Base-by-base conservation (phyloP, 2,329 filamentous ascomycete species). In the Leptographium radiaticola region DNA sequence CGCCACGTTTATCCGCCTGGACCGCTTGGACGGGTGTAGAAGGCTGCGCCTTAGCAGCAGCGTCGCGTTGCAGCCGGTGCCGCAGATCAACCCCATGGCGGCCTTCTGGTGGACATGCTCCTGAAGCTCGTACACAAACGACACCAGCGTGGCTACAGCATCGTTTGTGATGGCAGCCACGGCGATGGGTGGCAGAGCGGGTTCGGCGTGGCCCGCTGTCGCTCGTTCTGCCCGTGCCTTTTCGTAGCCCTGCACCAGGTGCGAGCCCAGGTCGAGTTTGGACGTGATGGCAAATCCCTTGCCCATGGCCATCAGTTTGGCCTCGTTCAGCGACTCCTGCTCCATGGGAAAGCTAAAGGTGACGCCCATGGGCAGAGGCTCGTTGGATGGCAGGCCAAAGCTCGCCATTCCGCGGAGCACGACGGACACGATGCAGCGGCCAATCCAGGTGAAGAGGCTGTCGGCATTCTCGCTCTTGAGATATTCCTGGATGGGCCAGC, bases 101-200 rank as follows among this genome's bases (percentile, higher is more conserved):
- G 87, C 84, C 57, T 83, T 80, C 57, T 80, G 83, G 55, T 78
- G 76, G 0, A 72, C 69, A 15, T 75, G 69, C 18, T 79, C 78
- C 59, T 81, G 80, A 52, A 83, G 82, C 54, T 81, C 77, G 66
- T 89, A 89, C 36, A 87, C 81, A 59, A 89, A 81, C 0, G 87
- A 89, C 39, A 87, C 80, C 30, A 91, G 74, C 0, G 87, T 91
- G 7, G 87, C 84, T 40, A 91, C 86, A 0, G 87, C 80, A 62
- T 93, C 87, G 62, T 91, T 93, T 40, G 86, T 81, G 58, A 93
- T 90, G 50, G 87, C 87, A 10, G 80, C 77, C 51, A 91, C 83
- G 56, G 76, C 77, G 58, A 93, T 77, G 13, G 73, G 75, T 1
- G 87, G 87, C 25, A 89, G 68, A n/a, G 25, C 42, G 3, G 20